phyloP scores from a whole-genome alignment of 208 protist species.

The Crithidia brevicula region DNA sequence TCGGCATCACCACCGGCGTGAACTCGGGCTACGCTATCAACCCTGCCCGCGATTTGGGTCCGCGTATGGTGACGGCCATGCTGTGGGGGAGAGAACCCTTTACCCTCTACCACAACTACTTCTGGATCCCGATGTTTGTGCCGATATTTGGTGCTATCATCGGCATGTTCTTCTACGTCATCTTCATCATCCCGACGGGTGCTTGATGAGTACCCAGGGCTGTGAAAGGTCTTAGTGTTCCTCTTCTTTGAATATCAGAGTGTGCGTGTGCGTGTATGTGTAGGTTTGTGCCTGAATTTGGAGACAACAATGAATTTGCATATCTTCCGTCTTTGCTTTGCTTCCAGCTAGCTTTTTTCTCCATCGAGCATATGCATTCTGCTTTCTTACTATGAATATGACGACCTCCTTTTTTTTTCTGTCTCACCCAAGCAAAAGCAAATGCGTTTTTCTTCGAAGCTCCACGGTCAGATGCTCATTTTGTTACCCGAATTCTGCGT shows the following conservation, averaged over 20 bases:
- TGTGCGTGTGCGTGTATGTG: no score
- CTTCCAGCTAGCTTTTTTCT: no score
- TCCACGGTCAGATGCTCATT: no score
- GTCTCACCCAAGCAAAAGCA: neutral
- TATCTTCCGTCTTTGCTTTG: no score
- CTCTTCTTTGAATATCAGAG: no score
- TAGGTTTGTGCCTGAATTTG: no score
- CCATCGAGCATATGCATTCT: no score
- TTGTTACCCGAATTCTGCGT: no score
- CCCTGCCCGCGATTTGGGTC: conserved; percentile 53
- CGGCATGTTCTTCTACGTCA: conserved; percentile 48
- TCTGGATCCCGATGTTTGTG: conserved; percentile 45
- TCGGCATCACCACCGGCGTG: conserved; percentile 44
- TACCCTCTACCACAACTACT: conserved; percentile 48
- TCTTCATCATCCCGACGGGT: conserved; percentile 38
- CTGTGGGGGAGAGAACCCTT: conserved; percentile 43
- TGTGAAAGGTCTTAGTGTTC: no score
- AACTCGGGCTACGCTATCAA: conserved; percentile 60
- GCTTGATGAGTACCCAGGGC: neutral
- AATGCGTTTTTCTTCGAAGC: no score
- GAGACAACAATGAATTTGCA: no score
- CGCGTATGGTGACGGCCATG: conserved; percentile 44
- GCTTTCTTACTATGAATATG: no score
- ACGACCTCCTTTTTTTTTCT: neutral
- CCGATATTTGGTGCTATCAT: conserved; percentile 38